Percentiles rank a stretch among this genome's conserved stretches.
These are phyloP conservation scores for Trifolium subterraneum DNA, from an alignment of 306 rosid genomes.

Conservation along the genomic window DNA sequence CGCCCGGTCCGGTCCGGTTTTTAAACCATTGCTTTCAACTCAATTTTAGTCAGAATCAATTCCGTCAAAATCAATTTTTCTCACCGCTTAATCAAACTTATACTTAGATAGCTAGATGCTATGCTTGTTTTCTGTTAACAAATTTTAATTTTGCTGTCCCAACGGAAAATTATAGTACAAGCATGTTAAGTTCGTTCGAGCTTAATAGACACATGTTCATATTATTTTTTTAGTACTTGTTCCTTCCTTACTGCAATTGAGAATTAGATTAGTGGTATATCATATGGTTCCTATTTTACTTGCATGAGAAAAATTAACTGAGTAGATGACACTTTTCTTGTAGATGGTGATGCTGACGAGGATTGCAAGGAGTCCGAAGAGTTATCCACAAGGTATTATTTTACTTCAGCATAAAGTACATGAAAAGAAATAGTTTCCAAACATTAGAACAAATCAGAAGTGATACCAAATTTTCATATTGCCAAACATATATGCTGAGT, in stretches of 20 bases:
- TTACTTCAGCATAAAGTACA: constrained; percentile 28
- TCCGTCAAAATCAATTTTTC: no score
- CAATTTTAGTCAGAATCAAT: no score
- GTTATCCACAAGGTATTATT: constrained; percentile 64
- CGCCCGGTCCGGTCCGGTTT: no score
- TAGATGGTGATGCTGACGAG: constrained; percentile 57
- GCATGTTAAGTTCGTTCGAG: constrained; percentile 3
- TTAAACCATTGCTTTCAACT: no score
- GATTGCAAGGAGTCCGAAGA: constrained; percentile 67
- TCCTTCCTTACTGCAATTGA: background rate
- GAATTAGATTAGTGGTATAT: constrained; percentile 14
- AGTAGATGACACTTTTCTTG: constrained; percentile 15
- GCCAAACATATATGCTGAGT: constrained; percentile 7
- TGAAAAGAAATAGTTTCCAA: background rate
- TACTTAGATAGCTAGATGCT: background rate
- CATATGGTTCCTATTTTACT: background rate
- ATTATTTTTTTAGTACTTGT: background rate
- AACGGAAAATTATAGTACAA: background rate
- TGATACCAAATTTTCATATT: background rate
- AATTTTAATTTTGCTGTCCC: constrained; percentile 16
- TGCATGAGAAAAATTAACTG: constrained; percentile 17
- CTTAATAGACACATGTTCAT: background rate
- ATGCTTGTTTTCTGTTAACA: background rate
- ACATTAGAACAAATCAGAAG: background rate
- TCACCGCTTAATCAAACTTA: no score